Percentiles rank a stretch among this genome's conserved stretches.
Conservation (phyloP, 1,284 basidiomycete genomes). For the Rhodotorula sp. region DNA sequence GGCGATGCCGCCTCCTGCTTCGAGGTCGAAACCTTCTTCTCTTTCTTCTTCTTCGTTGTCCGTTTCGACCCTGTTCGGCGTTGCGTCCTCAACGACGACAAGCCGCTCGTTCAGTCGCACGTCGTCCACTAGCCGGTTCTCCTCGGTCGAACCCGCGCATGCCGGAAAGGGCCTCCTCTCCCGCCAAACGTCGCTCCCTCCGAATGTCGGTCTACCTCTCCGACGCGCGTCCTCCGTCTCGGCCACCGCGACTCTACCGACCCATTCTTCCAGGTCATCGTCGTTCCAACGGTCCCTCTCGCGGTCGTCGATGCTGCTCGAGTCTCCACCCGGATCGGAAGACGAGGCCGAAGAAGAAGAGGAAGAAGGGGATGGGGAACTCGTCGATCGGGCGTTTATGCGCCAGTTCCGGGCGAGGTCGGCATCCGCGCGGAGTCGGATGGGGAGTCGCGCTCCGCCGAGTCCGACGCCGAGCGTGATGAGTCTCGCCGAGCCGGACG, state of each 20-base stretch:
- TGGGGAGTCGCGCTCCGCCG: not conserved
- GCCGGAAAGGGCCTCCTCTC: not conserved
- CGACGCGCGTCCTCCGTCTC: not conserved
- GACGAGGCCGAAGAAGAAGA: constrained; percentile 1
- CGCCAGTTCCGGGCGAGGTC: too few species aligned
- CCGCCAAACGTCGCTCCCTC: constrained; percentile 13
- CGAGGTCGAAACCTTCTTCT: not conserved
- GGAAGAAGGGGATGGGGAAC: not conserved
- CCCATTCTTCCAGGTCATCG: not conserved
- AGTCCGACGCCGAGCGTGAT: constrained; percentile 24
- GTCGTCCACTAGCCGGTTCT: not conserved
- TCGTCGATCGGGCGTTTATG: not conserved
- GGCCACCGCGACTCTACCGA: not conserved
- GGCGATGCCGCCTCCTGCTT: not conserved
- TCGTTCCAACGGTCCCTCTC: constrained; percentile 12
- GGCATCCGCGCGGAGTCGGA: not conserved
- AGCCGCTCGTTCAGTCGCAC: not conserved
- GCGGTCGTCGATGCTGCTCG: constrained; percentile 14
- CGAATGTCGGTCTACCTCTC: not conserved
- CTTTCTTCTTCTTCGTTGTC: constrained; percentile 13
- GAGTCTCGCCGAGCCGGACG: not conserved
- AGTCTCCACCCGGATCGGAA: constrained; percentile 14
- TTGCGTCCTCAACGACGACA: not conserved
- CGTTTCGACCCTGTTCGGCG: not conserved
- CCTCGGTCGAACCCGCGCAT: not conserved